A percentile compares a stretch with the other conserved stretches of the same genome.
Conservation (phyloP, 352 stramenopile genomes). For the Phytopythium helicoides region DNA sequence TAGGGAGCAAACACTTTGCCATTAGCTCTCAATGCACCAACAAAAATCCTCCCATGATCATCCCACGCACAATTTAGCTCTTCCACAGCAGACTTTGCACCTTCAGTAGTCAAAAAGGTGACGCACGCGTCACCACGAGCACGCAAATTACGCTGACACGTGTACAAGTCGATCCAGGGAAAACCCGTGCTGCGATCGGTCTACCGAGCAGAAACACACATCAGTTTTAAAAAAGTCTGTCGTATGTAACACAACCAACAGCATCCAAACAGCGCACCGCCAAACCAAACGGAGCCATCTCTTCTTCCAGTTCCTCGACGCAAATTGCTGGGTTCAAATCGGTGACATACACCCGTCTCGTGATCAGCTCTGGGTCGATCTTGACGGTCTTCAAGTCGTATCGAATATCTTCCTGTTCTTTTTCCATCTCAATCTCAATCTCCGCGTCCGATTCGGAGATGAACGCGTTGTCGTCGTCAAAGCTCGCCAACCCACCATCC, state of each 20-base stretch:
- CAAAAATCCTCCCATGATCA: background rate
- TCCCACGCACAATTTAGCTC: constrained; percentile 40
- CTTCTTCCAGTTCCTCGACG: constrained; percentile 45
- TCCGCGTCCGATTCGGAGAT: constrained; percentile 59
- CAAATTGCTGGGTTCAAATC: constrained; percentile 44
- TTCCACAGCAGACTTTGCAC: constrained; percentile 41
- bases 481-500: constrained; percentile 16
- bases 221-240: no score
- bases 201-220: constrained; percentile 15
- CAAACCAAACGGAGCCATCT: constrained; percentile 56
- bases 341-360: constrained; percentile 54
- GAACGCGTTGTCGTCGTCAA: constrained; percentile 31
- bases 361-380: constrained; percentile 35
- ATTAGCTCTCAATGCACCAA: background rate
- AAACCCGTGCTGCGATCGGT: constrained; percentile 43
- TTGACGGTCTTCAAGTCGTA: constrained; percentile 37
- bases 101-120: constrained; percentile 36
- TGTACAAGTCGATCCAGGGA: constrained; percentile 47
- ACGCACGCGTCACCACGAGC: constrained; percentile 52
- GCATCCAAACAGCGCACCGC: constrained; percentile 28
- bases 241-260: constrained; percentile 1
- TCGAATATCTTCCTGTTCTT: constrained; percentile 45
- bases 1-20: constrained; percentile 9
- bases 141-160: constrained; percentile 47
- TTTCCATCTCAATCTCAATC: constrained; percentile 15